A percentile compares a stretch with the other conserved stretches of the same genome.
Conservation (phyloP, 345 rosid species). For the Anacardium occidentale region DNA sequence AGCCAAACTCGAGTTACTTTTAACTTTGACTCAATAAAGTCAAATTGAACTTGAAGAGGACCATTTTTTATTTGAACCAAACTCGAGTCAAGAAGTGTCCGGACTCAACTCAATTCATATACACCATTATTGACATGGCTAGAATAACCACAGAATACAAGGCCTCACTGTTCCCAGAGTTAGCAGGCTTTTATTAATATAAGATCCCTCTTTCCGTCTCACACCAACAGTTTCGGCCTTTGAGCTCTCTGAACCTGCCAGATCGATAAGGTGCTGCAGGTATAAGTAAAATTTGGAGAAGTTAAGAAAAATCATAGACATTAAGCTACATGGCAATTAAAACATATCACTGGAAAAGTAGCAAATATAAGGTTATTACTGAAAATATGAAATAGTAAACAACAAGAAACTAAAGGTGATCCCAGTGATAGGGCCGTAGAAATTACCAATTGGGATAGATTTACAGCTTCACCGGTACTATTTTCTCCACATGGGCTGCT, state of each 20-base stretch:
- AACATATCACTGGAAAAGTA: neutral
- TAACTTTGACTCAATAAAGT: no score
- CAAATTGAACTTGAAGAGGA: no score
- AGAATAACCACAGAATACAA: constrained; percentile 22
- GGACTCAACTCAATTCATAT: no score
- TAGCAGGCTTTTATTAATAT: constrained; percentile 93
- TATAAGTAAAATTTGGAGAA: constrained; percentile 39
- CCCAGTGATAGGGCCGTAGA: constrained; percentile 28
- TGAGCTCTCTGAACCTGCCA: constrained; percentile 99
- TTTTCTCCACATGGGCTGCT: constrained; percentile 83
- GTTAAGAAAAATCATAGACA: constrained; percentile 28
- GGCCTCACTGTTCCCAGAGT: constrained; percentile 96
- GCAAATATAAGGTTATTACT: neutral
- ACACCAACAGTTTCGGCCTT: constrained; percentile 94
- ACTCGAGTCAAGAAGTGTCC: no score
- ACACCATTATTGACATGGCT: neutral
- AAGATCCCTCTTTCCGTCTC: constrained; percentile 97
- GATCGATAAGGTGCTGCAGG: constrained; percentile 99
- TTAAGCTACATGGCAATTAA: neutral
- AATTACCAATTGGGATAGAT: constrained; percentile 92
- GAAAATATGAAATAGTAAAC: constrained; percentile 9
- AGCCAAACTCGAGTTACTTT: no score
- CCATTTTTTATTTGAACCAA: no score
- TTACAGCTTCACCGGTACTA: constrained; percentile 81
- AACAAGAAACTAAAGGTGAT: constrained; percentile 21